Base-by-base conservation (phyloP, 2,329 filamentous ascomycete species). In the Paecilomyces niveus region DNA sequence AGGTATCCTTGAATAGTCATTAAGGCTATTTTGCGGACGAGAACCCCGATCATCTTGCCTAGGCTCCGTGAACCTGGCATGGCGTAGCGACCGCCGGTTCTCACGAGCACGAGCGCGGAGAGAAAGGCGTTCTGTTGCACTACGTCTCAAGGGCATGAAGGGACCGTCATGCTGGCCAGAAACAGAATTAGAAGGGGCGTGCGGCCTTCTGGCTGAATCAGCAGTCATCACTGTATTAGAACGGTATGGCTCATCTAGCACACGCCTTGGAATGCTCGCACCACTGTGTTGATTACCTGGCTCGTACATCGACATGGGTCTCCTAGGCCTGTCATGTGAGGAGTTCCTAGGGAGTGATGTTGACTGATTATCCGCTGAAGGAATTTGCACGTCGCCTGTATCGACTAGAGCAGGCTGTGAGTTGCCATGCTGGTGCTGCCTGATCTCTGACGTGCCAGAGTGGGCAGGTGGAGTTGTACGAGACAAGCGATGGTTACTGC, bases 121-220 rank as follows among this genome's bases (percentile, higher is more conserved):
- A 33, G 66, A 57, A 39, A 63, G 60, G 11, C 64, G 65, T 59
- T 71, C 68, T 21, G 65, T 72, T 26, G 67, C 66, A 13, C 66
- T 66, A 32, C 71, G 71, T 58, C 66, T 71, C 53, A 70, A 53
- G 10, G 51, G 13, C 21, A 39, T 54, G 10, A 31, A 11, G 13
- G 57, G 22, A 54, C 15, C 53, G 6, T 52, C 26, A 45, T 52
- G 22, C 9, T 56, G 53, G 21, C 29, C 31, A 29, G 57, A 26
- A 29, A 35, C 56, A 54, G 64, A 63, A 61, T 70, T 65, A 56
- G 68, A 69, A 2, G 65, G 67, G 11, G 61, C 61, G 39, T 63
- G 60, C 11, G 68, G 62, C 55, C 65, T 66, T 26, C 65, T 64
- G 51, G 63, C 61, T 51, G 65, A 64, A 56, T 63, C 64, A 9